These are phyloP conservation scores for Chernovozyma sophiae-reginae DNA, from an alignment of 1,139 yeast species.

Conservation along the genomic window DNA sequence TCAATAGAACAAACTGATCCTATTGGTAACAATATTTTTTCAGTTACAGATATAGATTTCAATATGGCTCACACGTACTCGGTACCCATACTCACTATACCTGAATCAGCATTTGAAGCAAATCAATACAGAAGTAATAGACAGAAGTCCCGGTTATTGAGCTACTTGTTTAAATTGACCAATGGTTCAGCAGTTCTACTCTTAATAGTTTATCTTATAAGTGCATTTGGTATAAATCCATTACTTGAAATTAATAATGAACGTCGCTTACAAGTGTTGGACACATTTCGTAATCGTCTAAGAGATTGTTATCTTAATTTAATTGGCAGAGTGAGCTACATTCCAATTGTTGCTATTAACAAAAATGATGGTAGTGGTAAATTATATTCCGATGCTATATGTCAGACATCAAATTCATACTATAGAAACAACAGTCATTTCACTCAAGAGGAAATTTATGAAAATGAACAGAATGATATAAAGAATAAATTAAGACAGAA, in stretches of 20 bases:
- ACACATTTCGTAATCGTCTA: slow-evolving; percentile 27
- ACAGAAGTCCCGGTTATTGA: slow-evolving; percentile 24
- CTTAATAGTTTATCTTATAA: slow-evolving; percentile 28
- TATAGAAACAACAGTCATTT: slow-evolving; percentile 4
- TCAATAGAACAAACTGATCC: no score
- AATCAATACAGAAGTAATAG: slow-evolving; percentile 17
- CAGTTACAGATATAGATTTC: no score
- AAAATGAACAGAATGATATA: slow-evolving; percentile 15
- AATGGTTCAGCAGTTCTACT: slow-evolving; percentile 34
- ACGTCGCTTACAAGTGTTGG: slow-evolving; percentile 34
- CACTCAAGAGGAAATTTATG: slow-evolving; percentile 5
- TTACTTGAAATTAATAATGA: slow-evolving; percentile 27
- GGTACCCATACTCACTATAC: slow-evolving; percentile 38
- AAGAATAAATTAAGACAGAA: slow-evolving; percentile 26
- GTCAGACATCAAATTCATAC: slow-evolving; percentile 33
- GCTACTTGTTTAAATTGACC: slow-evolving; percentile 29
- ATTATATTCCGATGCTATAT: slow-evolving; percentile 35
- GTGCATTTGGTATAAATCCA: slow-evolving; percentile 33
- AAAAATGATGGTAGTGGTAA: slow-evolving; percentile 25
- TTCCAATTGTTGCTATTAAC: slow-evolving; percentile 39
- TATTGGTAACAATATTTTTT: no score
- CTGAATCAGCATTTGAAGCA: slow-evolving; percentile 41
- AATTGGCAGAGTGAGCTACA: slow-evolving; percentile 32
- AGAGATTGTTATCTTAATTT: slow-evolving; percentile 36
- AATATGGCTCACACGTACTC: neutral